phyloP scores from a whole-genome alignment of 345 rosid species.

The Moricandia arvensis region DNA sequence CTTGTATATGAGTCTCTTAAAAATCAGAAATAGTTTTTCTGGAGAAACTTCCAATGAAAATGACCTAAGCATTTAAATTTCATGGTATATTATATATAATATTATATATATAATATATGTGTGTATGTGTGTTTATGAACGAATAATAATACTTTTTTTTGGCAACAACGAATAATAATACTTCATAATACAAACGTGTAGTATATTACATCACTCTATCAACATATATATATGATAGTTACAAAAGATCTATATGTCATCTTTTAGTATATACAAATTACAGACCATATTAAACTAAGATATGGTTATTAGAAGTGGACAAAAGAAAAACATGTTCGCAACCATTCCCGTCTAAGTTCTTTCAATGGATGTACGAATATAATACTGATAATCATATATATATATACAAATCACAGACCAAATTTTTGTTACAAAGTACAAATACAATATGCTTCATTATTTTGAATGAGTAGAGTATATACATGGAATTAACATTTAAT shows the following conservation, averaged over 20 bases:
- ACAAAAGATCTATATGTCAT: not conserved
- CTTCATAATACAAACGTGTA: not conserved
- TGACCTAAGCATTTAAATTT: no score
- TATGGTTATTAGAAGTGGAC: constrained; percentile 38
- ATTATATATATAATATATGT: no score
- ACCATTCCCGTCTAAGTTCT: constrained; percentile 40
- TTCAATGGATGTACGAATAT: constrained; percentile 31
- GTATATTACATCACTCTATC: not conserved
- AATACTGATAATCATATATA: constrained; percentile 6
- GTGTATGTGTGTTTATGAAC: no score
- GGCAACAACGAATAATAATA: no score
- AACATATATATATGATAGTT: not conserved
- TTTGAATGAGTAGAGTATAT: constrained; percentile 19
- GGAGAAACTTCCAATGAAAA: no score
- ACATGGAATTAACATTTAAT: not conserved
- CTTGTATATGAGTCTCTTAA: no score
- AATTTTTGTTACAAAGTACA: constrained; percentile 33
- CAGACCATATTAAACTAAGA: constrained; percentile 1
- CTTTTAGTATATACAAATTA: not conserved
- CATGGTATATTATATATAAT: no score
- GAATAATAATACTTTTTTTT: no score
- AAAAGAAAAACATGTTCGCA: constrained; percentile 45
- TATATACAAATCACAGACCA: constrained; percentile 24
- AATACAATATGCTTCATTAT: constrained; percentile 24
- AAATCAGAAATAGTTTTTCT: no score